Evolutionary conservation across 352 stramenopile genomes (phyloP).

Genomic region (Pythium biforme): DNA sequence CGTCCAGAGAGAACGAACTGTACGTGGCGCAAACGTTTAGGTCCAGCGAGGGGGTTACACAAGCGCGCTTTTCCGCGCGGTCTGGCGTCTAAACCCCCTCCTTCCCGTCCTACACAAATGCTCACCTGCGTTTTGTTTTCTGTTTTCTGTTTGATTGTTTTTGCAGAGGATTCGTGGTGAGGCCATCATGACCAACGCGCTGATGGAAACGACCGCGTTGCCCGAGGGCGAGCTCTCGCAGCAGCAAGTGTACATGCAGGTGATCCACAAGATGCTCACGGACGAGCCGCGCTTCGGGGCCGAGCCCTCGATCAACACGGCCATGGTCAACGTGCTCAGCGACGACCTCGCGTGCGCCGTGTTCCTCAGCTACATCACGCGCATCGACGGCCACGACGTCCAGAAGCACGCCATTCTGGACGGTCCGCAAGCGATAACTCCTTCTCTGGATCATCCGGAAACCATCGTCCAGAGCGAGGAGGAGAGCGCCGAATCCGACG

Average conservation of each 20-base stretch:
- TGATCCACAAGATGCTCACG: constrained; percentile 45
- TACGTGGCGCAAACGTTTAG: neutral
- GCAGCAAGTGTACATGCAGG: constrained; percentile 29
- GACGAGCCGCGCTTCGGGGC: constrained; percentile 35
- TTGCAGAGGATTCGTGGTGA: constrained; percentile 1
- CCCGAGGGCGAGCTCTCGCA: constrained; percentile 28
- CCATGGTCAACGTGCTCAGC: constrained; percentile 62
- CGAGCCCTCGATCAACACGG: constrained; percentile 39
- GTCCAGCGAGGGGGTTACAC: no score
- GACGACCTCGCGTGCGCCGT: constrained; percentile 56
- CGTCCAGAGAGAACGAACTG: no score
- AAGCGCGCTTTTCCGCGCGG: neutral
- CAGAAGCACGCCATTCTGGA: constrained; percentile 38
- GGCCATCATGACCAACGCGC: constrained; percentile 17
- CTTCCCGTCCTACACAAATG: neutral
- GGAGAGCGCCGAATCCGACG: constrained; percentile 9
- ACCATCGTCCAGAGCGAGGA: no score
- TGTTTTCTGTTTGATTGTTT: neutral
- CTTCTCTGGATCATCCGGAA: neutral
- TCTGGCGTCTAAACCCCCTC: neutral
- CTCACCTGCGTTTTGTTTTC: neutral
- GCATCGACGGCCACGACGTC: constrained; percentile 33
- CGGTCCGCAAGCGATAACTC: constrained; percentile 33
- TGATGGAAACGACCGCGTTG: constrained; percentile 4
- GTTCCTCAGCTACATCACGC: constrained; percentile 68